phyloP scores from a whole-genome alignment of 768 basidiomycete genomes.

The Epithele typhae region DNA sequence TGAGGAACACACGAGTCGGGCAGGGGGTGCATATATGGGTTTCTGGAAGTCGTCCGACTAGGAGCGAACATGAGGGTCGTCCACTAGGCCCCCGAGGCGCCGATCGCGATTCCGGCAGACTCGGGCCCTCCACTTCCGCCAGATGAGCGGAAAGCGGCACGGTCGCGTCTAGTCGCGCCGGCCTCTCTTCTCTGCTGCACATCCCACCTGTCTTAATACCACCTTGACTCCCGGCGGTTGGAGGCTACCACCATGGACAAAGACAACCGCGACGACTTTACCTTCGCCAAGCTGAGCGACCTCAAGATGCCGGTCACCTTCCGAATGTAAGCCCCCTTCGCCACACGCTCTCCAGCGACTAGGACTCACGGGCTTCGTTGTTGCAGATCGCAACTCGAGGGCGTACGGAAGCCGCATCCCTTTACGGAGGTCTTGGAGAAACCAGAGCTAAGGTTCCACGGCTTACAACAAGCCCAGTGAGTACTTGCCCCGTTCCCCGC shows the following conservation, averaged over 20 bases:
- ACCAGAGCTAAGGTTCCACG: conserved; percentile 79
- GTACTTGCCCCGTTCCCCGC: conserved; percentile 19
- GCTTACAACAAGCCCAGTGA: conserved; percentile 79
- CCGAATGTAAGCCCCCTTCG: conserved; percentile 51
- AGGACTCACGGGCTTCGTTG: no score
- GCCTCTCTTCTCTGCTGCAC: no score
- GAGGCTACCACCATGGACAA: conserved; percentile 47
- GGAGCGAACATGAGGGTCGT: conserved; percentile 1
- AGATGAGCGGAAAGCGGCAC: no score
- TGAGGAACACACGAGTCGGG: neutral
- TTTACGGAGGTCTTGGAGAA: conserved; percentile 81
- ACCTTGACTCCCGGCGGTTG: no score
- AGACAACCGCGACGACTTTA: conserved; percentile 80
- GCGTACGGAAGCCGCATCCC: conserved; percentile 62
- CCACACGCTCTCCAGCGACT: neutral
- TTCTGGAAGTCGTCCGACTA: conserved; percentile 4
- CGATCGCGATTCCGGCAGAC: conserved; percentile 5
- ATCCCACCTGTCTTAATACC: no score
- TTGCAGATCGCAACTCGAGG: conserved; percentile 82
- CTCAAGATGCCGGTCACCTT: conserved; percentile 85
- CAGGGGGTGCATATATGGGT: neutral
- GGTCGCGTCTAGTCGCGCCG: no score
- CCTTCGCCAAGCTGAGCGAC: conserved; percentile 87
- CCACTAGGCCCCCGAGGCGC: neutral
- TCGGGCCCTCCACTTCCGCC: neutral